phyloP scores from a whole-genome alignment of 768 basidiomycete species.

The Phanerochaete carnosa region DNA sequence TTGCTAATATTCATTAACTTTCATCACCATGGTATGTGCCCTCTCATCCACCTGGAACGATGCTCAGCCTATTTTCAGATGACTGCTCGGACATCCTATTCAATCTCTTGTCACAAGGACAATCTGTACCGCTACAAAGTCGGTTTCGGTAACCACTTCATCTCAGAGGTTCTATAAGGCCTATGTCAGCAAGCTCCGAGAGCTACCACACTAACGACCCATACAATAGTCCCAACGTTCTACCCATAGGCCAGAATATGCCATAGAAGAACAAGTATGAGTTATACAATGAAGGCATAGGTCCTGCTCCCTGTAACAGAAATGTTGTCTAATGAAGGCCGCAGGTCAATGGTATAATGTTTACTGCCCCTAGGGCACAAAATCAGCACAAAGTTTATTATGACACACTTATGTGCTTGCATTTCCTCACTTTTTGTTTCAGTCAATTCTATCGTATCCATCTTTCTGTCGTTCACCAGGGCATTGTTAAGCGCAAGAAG shows the following conservation, averaged over 20 bases:
- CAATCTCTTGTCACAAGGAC: not conserved
- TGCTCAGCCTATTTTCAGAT: not conserved
- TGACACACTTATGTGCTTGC: not conserved
- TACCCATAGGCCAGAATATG: slow-evolving; percentile 57
- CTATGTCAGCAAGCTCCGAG: not conserved
- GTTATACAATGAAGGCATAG: slow-evolving; percentile 55
- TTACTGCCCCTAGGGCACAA: slow-evolving; percentile 56
- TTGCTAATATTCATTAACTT: too few relatives aligned
- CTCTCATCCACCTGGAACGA: too few relatives aligned
- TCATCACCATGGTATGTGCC: too few relatives aligned
- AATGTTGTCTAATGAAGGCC: not conserved
- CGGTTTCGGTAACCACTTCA: slow-evolving; percentile 27
- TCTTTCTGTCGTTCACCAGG: slow-evolving; percentile 60
- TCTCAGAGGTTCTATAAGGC: slow-evolving; percentile 19
- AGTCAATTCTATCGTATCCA: slow-evolving; percentile 68
- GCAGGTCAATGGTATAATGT: slow-evolving; percentile 59
- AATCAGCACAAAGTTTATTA: slow-evolving; percentile 55
- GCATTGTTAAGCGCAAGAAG: slow-evolving; percentile 47
- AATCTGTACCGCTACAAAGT: slow-evolving; percentile 27
- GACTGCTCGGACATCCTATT: slow-evolving; percentile 3
- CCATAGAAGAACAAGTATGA: slow-evolving; percentile 64
- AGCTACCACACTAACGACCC: too few relatives aligned
- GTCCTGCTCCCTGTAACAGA: slow-evolving; percentile 15
- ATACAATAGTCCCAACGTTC: slow-evolving; percentile 48
- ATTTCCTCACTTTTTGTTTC: not conserved